phyloP scores from a whole-genome alignment of 2,329 filamentous ascomycete genomes.

The Colletotrichum siamense region DNA sequence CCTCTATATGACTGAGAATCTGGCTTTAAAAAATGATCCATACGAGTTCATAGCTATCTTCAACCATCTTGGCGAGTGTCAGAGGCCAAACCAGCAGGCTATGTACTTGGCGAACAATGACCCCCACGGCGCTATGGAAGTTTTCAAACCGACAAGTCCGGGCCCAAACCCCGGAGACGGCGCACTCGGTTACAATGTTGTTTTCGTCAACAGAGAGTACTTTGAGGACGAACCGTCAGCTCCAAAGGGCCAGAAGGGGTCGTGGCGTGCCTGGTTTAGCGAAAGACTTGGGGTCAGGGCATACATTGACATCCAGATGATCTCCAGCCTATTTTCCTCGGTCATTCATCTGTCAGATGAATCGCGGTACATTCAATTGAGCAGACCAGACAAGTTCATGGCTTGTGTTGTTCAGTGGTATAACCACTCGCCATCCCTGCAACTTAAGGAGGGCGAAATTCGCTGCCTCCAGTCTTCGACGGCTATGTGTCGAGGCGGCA shows the following conservation, averaged over 20 bases:
- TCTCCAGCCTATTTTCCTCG: too few species aligned
- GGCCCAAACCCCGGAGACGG: background rate
- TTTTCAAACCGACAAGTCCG: background rate
- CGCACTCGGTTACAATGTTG: background rate
- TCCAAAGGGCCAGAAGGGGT: background rate
- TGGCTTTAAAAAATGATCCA: rapidly evolving
- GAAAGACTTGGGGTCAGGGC: background rate
- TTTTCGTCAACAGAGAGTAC: background rate
- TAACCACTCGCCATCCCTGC: too few species aligned
- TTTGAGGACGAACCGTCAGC: background rate
- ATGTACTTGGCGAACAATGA: background rate
- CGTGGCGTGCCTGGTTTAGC: background rate
- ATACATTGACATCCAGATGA: background rate
- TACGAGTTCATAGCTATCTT: background rate
- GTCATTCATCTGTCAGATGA: background rate
- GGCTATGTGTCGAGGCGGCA: background rate
- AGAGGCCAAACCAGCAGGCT: background rate
- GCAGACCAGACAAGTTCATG: background rate
- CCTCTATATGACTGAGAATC: background rate
- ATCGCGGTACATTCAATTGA: background rate
- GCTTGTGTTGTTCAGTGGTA: background rate
- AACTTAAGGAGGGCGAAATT: background rate
- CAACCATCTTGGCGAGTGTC: background rate
- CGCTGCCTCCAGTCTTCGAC: background rate
- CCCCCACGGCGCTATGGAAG: background rate